Percentiles rank a stretch among this genome's conserved stretches.
phyloP scores from a whole-genome alignment of 306 rosid species.

The Prunus armeniaca region DNA sequence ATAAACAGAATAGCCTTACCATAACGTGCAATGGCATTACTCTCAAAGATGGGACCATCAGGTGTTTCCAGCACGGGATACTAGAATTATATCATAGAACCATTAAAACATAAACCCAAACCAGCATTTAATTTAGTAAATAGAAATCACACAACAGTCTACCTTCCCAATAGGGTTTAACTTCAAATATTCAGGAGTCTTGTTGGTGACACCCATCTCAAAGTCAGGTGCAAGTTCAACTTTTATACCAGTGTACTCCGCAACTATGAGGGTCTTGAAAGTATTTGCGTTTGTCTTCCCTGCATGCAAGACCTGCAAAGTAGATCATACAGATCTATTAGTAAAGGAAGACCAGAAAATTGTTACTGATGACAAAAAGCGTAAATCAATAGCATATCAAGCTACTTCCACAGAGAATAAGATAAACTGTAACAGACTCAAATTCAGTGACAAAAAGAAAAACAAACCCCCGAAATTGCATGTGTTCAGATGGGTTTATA shows the following conservation, averaged over 20 bases:
- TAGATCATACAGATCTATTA: neutral
- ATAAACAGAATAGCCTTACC: conserved; percentile 30
- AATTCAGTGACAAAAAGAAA: neutral
- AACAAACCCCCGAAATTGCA: neutral
- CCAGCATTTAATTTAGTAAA: neutral
- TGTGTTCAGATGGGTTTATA: neutral
- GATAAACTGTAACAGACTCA: neutral
- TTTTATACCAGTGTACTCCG: conserved; percentile 54
- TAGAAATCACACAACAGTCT: neutral
- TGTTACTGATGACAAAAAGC: neutral
- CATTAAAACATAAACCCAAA: neutral
- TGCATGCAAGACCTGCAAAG: conserved; percentile 58
- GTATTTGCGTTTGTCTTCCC: conserved; percentile 47
- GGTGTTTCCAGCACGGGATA: conserved; percentile 76
- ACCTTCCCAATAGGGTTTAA: conserved; percentile 90
- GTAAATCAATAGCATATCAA: neutral
- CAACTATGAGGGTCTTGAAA: conserved; percentile 57
- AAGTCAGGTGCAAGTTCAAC: conserved; percentile 46
- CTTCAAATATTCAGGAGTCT: conserved; percentile 69
- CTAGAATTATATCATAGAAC: conserved; percentile 28
- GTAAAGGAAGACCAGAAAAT: neutral
- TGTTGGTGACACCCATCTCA: conserved; percentile 71
- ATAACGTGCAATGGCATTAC: conserved; percentile 84
- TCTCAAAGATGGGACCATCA: conserved; percentile 72
- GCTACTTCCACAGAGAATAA: neutral